Base-by-base conservation (phyloP, 2,329 filamentous ascomycete genomes). In the Colletotrichum sp. region DNA sequence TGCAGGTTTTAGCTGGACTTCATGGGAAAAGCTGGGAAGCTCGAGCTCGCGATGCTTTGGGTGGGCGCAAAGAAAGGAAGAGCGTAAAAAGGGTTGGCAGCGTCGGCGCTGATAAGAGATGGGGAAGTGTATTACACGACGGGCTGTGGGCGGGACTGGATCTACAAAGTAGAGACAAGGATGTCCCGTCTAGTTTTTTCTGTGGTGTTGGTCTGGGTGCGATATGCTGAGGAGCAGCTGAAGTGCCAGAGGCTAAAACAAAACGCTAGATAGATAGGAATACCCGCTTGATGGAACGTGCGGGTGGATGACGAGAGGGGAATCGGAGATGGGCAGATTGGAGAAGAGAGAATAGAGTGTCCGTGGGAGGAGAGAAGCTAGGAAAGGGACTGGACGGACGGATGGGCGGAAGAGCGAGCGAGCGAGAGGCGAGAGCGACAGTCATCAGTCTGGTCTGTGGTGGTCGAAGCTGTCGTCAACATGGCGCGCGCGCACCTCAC, bases 391-490 rank as follows among this genome's bases (percentile, higher is more conserved):
- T 44, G 39, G 39, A 49, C 15, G 16, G 68, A 64, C 9, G 44
- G 30, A 68, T 65, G 36, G 39, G 62, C 32, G 55, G 55, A 70
- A 36, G 32, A 44, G 44, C 44, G 44, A 52, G 44, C 44, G 44
- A 52, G 65, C 52, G 65, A 68, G 65, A 26, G 28, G 39, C 15
- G 34, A 57, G 65, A 63, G 39, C 36, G 63, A 66, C 36, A 52
- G 39, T 66, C 32, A 39, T 64, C 62, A 64, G 62, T 64, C 59
- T 63, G 59, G 44, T 52, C 44, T 36, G 60, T 39, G n/a, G 15
- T 68, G 71, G 52, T 60, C 32, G 74, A 76, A 30, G 74, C 60
- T 74, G 74, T 76, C 74, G 70, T 74, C 74, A 76, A 76, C 49
- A 76, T 74, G 71, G 71, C 34, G 64, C 68, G 70, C 71, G 39